Conservation (phyloP, 176 grass and related monocot genomes). For the Miscanthus lutarioriparius region DNA sequence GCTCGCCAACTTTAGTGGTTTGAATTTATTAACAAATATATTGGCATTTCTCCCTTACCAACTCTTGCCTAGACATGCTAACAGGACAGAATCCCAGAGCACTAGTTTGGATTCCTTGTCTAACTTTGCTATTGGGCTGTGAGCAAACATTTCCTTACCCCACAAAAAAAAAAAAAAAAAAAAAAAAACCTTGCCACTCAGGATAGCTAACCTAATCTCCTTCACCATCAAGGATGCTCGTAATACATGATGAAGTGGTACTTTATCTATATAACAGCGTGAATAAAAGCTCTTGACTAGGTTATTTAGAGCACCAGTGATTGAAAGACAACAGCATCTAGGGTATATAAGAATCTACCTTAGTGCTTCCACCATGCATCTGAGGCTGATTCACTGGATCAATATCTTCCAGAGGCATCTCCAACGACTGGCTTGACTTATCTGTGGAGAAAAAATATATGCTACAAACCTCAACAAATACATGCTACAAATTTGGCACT, state of each 20-base stretch:
- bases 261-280: not conserved
- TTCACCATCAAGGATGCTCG: not conserved
- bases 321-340: constrained; percentile 19
- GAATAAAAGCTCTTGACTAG: constrained; percentile 12
- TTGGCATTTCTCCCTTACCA: not conserved
- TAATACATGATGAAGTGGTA: constrained; percentile 7
- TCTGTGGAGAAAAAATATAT: constrained; percentile 41
- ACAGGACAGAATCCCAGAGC: not conserved
- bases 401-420: constrained; percentile 32
- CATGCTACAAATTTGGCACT: not conserved
- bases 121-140: not conserved
- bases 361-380: constrained; percentile 19
- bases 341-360: constrained; percentile 42
- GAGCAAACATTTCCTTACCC: not conserved
- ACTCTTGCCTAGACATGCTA: not conserved
- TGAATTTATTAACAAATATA: not conserved
- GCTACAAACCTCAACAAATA: constrained; percentile 16
- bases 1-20: not conserved
- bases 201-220: not conserved
- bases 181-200: not conserved
- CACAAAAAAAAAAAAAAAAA: too few relatives aligned
- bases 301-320: constrained; percentile 19
- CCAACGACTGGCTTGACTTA: constrained; percentile 22
- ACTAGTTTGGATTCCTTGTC: not conserved
- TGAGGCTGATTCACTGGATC: constrained; percentile 30